Percentiles rank a stretch among this genome's conserved stretches.
Conservation (phyloP, 169 alveolate species). For the Fabrea salina region DNA sequence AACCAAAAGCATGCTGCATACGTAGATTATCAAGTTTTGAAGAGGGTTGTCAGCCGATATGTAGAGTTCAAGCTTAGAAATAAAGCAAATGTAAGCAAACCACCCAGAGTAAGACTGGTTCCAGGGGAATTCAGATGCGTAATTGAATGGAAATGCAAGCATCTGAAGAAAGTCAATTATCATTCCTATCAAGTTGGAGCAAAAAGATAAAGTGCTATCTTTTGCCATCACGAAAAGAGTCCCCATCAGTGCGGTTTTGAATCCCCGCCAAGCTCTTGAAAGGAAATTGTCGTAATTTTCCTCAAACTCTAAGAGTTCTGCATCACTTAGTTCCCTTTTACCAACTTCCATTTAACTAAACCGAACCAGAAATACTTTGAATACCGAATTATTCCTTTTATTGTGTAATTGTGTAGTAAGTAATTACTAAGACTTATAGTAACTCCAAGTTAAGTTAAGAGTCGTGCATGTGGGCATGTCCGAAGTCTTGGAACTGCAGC, state of each 20-base stretch:
- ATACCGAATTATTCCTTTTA: too few relatives aligned
- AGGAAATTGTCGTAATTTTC: neutral
- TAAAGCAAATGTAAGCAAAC: neutral
- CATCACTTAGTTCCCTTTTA: neutral
- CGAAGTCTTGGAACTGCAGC: conserved; percentile 26
- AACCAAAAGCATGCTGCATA: neutral
- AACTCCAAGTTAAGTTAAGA: too few relatives aligned
- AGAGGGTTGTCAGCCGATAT: conserved; percentile 12
- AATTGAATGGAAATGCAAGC: conserved; percentile 25
- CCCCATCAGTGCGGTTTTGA: conserved; percentile 31
- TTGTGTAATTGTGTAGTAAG: too few relatives aligned
- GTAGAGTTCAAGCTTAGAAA: conserved; percentile 1
- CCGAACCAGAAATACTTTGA: too few relatives aligned
- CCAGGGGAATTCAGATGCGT: conserved; percentile 16
- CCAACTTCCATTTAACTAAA: neutral
- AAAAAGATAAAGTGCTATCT: neutral
- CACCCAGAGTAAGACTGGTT: neutral
- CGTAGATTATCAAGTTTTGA: conserved; percentile 21
- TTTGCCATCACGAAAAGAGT: conserved; percentile 34
- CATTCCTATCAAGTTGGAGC: conserved; percentile 7
- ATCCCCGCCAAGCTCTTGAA: neutral
- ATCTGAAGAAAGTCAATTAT: conserved; percentile 4
- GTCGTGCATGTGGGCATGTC: conserved; percentile 38
- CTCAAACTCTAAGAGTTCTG: neutral
- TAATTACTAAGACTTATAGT: too few relatives aligned